Conservation (phyloP, 2,329 filamentous ascomycete genomes). For the Alternaria longipes region DNA sequence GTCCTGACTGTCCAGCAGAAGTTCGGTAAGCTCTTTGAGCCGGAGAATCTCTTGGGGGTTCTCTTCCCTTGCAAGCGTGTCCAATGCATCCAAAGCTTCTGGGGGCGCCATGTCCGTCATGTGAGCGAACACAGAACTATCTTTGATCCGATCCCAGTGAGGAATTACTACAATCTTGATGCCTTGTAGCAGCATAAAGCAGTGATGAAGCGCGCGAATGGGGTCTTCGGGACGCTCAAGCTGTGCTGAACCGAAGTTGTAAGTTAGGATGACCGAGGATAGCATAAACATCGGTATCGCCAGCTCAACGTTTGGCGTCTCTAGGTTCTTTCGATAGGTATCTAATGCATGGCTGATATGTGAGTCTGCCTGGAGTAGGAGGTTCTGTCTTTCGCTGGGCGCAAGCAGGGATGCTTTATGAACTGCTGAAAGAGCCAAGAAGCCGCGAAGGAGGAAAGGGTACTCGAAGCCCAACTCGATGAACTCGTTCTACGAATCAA, state of each 20-base stretch:
- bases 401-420: conserved; percentile 37
- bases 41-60: conserved; percentile 31
- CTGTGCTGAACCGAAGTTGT: conserved; percentile 42
- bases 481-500: conserved; percentile 18
- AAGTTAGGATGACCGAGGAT: conserved; percentile 38
- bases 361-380: conserved; percentile 39
- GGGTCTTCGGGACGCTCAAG: conserved; percentile 40
- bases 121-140: conserved; percentile 26
- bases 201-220: conserved; percentile 39
- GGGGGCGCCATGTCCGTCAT: conserved; percentile 23
- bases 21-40: conserved; percentile 36
- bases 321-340: conserved; percentile 34
- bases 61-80: conserved; percentile 24
- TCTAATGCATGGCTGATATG: conserved; percentile 40
- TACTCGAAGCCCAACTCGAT: conserved; percentile 39
- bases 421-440: conserved; percentile 42
- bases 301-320: conserved; percentile 29
- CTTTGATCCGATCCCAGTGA: conserved; percentile 32
- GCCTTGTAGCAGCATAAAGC: conserved; percentile 40
- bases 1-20: conserved; percentile 29
- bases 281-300: conserved; percentile 44
- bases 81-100: conserved; percentile 20
- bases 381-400: conserved; percentile 28
- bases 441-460: conserved; percentile 41
- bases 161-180: conserved; percentile 38